phyloP scores from a whole-genome alignment of 257 asterid species.

The Lycium barbarum region DNA sequence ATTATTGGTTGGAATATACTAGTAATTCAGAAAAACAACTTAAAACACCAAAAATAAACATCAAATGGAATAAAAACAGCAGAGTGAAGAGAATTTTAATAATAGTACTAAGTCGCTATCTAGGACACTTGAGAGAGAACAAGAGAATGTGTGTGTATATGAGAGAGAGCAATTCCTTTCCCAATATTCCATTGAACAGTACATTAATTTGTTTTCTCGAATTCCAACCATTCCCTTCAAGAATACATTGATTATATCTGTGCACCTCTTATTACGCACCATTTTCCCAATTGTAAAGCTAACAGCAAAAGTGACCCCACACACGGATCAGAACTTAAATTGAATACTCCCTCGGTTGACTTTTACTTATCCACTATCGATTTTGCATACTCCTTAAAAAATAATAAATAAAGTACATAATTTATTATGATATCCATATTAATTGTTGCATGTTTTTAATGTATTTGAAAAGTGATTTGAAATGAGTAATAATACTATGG shows the following conservation, averaged over 20 bases:
- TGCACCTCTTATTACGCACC: slow-evolving; percentile 25
- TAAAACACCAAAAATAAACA: not conserved
- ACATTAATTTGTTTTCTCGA: slow-evolving; percentile 47
- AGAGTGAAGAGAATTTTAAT: slow-evolving; percentile 3
- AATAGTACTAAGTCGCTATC: slow-evolving; percentile 3
- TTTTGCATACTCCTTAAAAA: too few species aligned
- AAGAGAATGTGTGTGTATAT: slow-evolving; percentile 27
- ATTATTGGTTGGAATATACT: not conserved
- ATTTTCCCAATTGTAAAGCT: slow-evolving; percentile 1
- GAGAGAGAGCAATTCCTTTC: slow-evolving; percentile 29
- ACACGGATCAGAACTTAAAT: not conserved
- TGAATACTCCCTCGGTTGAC: not conserved
- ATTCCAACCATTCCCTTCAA: slow-evolving; percentile 54
- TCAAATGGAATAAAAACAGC: slow-evolving; percentile 21
- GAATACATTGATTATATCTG: slow-evolving; percentile 26
- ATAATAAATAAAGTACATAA: too few species aligned
- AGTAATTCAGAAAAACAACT: not conserved
- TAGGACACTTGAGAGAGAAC: slow-evolving; percentile 20
- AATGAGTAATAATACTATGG: too few species aligned
- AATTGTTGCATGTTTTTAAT: too few species aligned
- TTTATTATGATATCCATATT: too few species aligned
- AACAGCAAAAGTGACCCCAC: slow-evolving; percentile 22
- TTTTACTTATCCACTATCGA: not conserved
- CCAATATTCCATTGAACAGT: slow-evolving; percentile 53
- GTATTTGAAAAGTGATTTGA: too few species aligned